Evolutionary conservation across 495 filamentous ascomycete species (phyloP).

Genomic region (Podospora pseudopauciseta): DNA sequence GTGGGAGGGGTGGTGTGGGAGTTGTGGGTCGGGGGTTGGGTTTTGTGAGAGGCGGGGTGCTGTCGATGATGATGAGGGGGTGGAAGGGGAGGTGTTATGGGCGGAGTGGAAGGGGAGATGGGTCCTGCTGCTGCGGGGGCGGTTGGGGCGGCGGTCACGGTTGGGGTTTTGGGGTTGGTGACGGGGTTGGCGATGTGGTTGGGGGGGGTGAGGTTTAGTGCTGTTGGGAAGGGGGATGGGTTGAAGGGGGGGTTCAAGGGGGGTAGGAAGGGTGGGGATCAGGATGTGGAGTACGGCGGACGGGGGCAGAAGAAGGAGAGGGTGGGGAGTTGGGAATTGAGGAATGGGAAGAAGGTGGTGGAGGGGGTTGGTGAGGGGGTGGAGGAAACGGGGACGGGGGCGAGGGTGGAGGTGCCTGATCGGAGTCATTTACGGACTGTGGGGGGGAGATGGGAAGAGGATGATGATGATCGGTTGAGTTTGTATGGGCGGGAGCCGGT

Average conservation of each 20-base stretch:
- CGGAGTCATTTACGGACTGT: constrained; percentile 6
- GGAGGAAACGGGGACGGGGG: background rate
- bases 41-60: constrained; percentile 25
- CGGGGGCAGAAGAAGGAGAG: constrained; percentile 36
- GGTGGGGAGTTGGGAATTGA: constrained; percentile 43
- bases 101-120: constrained; percentile 1
- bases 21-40: constrained; percentile 26
- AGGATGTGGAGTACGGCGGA: constrained; percentile 33
- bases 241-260: constrained; percentile 37
- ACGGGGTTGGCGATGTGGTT: constrained; percentile 26
- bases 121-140: constrained; percentile 34
- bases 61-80: background rate
- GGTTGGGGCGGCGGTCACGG: constrained; percentile 35
- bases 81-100: background rate
- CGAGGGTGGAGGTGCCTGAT: constrained; percentile 3
- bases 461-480: constrained; percentile 9
- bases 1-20: constrained; percentile 35
- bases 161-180: constrained; percentile 25
- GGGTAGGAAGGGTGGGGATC: constrained; percentile 38
- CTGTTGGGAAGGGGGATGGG: constrained; percentile 15
- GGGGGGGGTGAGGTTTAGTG: constrained; percentile 30
- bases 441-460: constrained; percentile 1
- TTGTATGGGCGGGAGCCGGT: constrained; percentile 12
- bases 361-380: background rate
- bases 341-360: constrained; percentile 13